These are phyloP conservation scores for Serendipita sp. DNA, from an alignment of 768 basidiomycete species.

Conservation along the genomic window DNA sequence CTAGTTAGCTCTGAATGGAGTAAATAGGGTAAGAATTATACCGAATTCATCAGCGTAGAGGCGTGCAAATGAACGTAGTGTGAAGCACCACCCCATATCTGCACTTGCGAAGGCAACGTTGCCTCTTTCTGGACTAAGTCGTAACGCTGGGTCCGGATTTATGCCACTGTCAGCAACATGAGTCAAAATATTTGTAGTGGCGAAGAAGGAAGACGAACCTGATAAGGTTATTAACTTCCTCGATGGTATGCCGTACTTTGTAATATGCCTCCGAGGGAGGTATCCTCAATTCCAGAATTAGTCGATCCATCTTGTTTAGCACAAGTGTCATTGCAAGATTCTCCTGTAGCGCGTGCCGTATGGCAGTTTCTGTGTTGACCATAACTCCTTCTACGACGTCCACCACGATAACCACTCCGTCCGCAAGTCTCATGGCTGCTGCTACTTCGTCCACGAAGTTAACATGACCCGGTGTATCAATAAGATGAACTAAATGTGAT, in stretches of 20 bases:
- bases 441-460: constrained; percentile 99
- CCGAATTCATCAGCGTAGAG: constrained; percentile 94
- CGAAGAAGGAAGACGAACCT: constrained; percentile 33
- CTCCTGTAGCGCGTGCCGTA: constrained; percentile 83
- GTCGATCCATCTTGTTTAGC: constrained; percentile 93
- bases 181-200: constrained; percentile 2
- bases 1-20: background rate
- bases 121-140: constrained; percentile 85
- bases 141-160: constrained; percentile 72
- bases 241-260: constrained; percentile 98
- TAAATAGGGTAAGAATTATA: constrained; percentile 18
- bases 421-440: constrained; percentile 65
- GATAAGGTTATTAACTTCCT: constrained; percentile 94
- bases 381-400: constrained; percentile 99
- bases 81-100: constrained; percentile 97
- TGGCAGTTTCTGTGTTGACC: constrained; percentile 78
- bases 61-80: constrained; percentile 80
- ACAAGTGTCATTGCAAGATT: constrained; percentile 79
- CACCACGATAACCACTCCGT: constrained; percentile 86
- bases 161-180: constrained; percentile 36
- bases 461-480: constrained; percentile 96
- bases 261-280: constrained; percentile 95
- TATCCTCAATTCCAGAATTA: constrained; percentile 90
- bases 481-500: constrained; percentile 81
- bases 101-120: constrained; percentile 97